phyloP scores from a whole-genome alignment of 371 early-diverging fungal species.

The Mucor velutinosus region DNA sequence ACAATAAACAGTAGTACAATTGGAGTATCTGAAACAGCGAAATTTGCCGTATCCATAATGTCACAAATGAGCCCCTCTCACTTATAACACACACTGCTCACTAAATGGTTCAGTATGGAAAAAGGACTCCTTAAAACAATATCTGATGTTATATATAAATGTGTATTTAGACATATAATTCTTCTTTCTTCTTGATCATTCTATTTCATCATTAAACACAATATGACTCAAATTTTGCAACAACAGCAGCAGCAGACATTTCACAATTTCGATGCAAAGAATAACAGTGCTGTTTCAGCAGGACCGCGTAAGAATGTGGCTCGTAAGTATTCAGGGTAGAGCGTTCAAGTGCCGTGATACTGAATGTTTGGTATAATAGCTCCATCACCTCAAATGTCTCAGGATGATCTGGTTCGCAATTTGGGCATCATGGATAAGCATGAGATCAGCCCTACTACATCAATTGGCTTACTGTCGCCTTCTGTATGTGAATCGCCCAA shows the following conservation, averaged over 20 bases:
- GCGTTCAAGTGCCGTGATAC: neutral
- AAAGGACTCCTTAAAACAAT: neutral
- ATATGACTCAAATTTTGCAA: neutral
- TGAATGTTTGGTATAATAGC: neutral
- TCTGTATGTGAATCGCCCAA: neutral
- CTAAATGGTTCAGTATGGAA: neutral
- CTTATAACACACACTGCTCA: neutral
- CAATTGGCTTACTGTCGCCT: neutral
- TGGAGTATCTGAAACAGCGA: constrained; percentile 2
- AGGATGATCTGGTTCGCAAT: constrained; percentile 12
- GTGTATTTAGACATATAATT: neutral
- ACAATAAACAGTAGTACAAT: neutral
- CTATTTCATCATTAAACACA: neutral
- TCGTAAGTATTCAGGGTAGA: neutral
- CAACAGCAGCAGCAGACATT: neutral
- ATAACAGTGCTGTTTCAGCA: neutral
- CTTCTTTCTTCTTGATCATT: neutral
- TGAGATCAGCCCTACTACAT: neutral
- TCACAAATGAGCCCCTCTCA: constrained; percentile 1
- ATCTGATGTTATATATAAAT: neutral
- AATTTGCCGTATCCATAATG: neutral
- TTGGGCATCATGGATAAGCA: neutral
- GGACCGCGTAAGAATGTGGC: neutral
- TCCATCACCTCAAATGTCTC: constrained; percentile 17
- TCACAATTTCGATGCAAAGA: neutral